A percentile compares a stretch with the other conserved stretches of the same genome.
These are phyloP conservation scores for Lodderomyces pseudojiufengensis DNA, from an alignment of 1,139 yeast genomes.

Conservation along the genomic window DNA sequence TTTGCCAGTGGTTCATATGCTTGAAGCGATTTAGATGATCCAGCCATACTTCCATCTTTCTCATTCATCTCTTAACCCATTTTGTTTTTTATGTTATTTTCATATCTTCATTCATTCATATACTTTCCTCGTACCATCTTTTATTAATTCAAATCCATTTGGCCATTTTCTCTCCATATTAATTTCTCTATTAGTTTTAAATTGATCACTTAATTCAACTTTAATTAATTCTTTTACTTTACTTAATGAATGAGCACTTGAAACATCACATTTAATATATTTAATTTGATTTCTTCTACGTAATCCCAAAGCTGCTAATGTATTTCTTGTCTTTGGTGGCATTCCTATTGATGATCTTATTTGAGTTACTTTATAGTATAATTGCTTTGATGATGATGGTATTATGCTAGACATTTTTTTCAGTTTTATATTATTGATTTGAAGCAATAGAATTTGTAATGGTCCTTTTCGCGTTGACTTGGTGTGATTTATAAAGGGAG, in stretches of 20 bases:
- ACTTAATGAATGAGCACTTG: constrained; percentile 81
- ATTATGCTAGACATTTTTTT: neutral
- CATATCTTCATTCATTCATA: constrained; percentile 3
- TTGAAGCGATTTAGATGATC: too few species aligned
- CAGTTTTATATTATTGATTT: too few species aligned
- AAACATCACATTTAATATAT: constrained; percentile 70
- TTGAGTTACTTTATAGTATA: constrained; percentile 64
- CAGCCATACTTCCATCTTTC: neutral
- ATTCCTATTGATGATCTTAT: constrained; percentile 81
- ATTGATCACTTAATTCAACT: constrained; percentile 67
- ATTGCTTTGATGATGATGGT: constrained; percentile 14
- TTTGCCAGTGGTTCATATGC: too few species aligned
- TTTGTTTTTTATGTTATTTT: too few species aligned
- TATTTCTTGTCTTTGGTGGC: constrained; percentile 63
- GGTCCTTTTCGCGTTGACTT: too few species aligned
- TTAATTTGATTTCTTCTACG: constrained; percentile 69
- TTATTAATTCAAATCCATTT: constrained; percentile 51
- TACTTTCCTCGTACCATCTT: constrained; percentile 14
- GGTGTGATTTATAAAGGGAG: too few species aligned
- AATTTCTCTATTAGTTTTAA: constrained; percentile 47
- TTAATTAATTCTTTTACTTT: constrained; percentile 84
- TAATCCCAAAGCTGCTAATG: constrained; percentile 73
- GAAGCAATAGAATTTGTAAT: too few species aligned
- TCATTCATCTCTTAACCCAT: neutral
- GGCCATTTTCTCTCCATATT: constrained; percentile 55